These are phyloP conservation scores for Fusarium equiseti DNA, from an alignment of 2,329 filamentous ascomycete species.

Conservation along the genomic window DNA sequence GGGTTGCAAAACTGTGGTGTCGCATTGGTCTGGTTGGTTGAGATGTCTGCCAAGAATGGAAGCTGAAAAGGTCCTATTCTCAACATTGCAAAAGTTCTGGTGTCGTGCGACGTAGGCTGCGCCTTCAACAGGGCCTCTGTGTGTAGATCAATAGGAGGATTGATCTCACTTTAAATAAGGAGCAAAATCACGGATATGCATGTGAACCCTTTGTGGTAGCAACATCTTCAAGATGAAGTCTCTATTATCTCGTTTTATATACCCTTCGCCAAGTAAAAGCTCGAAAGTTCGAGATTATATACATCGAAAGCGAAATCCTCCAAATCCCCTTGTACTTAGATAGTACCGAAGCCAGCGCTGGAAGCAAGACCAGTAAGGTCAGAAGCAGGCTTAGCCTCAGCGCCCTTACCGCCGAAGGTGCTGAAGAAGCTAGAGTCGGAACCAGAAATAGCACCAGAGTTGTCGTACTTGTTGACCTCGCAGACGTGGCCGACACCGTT, in stretches of 20 bases:
- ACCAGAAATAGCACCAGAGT: slow-evolving; percentile 54
- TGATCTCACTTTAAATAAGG: too few species aligned
- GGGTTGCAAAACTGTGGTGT: background rate
- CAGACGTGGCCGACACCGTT: slow-evolving; percentile 62
- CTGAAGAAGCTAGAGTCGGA: slow-evolving; percentile 61
- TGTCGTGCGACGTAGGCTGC: background rate
- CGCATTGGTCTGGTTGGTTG: background rate
- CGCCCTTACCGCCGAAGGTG: slow-evolving; percentile 65
- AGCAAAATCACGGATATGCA: background rate
- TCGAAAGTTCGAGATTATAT: slow-evolving; percentile 12
- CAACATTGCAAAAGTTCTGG: background rate
- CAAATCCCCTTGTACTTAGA: slow-evolving; percentile 43
- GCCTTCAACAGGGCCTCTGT: background rate
- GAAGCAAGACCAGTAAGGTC: slow-evolving; percentile 53
- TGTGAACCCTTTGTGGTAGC: background rate
- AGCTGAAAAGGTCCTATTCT: background rate
- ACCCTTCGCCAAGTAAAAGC: background rate
- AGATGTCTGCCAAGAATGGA: background rate
- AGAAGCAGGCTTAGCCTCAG: slow-evolving; percentile 54
- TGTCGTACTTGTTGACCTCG: slow-evolving; percentile 62
- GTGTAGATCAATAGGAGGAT: too few species aligned
- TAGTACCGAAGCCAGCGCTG: slow-evolving; percentile 61
- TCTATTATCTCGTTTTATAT: slow-evolving; percentile 15
- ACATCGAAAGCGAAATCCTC: slow-evolving; percentile 1
- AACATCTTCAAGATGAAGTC: background rate